Evolutionary conservation across 2,329 filamentous ascomycete species (phyloP), one percentile per base, ranked within the genome.

Genomic region (Chrysosphaeria jannelii): DNA sequence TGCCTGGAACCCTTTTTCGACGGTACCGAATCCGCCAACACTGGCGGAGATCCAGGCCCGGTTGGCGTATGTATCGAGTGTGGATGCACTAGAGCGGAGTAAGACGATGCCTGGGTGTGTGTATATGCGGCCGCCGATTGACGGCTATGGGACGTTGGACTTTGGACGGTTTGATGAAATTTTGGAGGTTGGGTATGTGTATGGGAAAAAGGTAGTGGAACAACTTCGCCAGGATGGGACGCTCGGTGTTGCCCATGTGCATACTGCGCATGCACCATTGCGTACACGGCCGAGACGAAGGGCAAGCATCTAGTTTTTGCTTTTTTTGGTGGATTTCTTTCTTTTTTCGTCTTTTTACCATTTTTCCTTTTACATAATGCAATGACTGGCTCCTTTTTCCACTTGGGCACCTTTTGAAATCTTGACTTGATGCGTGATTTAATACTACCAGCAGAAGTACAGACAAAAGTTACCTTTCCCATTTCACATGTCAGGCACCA

Each of bases 151-250:
- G 4, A 97, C 85, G 2, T 50, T 97, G 14, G 85, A 97, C 28
- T 97, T 97, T 49, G 74, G 66, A 30, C 91, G 89, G 43, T 97
- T 97, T 42, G 81, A 93, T 36, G 88, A 97, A 51, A 81, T 97
- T 25, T 90, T 88, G 37, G 56, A 70, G 33, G 57, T 91, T 8
- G 88, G 85, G 2, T 89, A 90, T 44, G 55, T 59, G 25, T 97
- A 67, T 38, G 85, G 78, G 4, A 68, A 70, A 40, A 62, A 75
- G 25, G 91, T 69, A 39, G 43, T 97, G 32, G 61, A 62, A 25
- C 57, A 65, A 34, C 48, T 93, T 40, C 66, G 65, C 38, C 71
- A 72, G 19, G 57, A 88, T 35, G 81, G 81, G 0, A 56, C 69
- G 19, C 45, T 97, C n/a, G n/a, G n/a, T n/a, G n/a, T n/a, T n/a